Base-by-base conservation (phyloP, 1,284 basidiomycete genomes). In the Anthracocystis setariae region DNA sequence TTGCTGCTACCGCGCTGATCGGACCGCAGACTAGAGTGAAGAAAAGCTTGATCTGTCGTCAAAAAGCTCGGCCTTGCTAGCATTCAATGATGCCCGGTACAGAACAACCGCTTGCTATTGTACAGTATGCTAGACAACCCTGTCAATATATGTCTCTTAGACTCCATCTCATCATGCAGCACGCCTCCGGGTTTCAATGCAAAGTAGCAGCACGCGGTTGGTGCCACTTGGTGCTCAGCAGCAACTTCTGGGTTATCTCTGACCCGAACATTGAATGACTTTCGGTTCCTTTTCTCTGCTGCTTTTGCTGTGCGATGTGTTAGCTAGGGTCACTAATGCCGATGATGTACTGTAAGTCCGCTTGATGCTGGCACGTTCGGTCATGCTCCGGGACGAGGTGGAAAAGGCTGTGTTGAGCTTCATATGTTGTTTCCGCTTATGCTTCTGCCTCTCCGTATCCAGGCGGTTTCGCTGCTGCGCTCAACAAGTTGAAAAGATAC, bases 321-420 rank as follows among this genome's bases (percentile, higher is more conserved):
- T n/a, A 15, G n/a, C 35, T 15, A 37, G n/a, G n/a, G 35, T 7
- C 5, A 15, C 35, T 37, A 17, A n/a, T n/a, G 35, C 35, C 35
- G 35, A 9, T 17, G 5, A n/a, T 37, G 35, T 17, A 37, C 5
- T 37, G 35, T 17, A 37, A 37, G 35, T 37, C 13, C 35, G 35
- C 35, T 13, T 37, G 51, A 23, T 13, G 21, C 37, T 33, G 43
- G 25, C 18, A 39, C 20, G 44, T 35, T 21, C 5, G 25, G n/a
- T 20, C 13, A 24, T 39, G 18, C 33, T 25, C 23, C 25, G 20
- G 17, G 27, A 13, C 8, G 29, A 7, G 33, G 23, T 27, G 23
- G 38, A 29, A 29, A 29, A 29, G 58, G 58, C 58, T 44, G 58
- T 61, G 51, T 33, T 18, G 24, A 48, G 45, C 51, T 61, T 61